Evolutionary conservation across 371 early-diverging fungal species (phyloP).

Genomic region (Gilbertella persicaria): DNA sequence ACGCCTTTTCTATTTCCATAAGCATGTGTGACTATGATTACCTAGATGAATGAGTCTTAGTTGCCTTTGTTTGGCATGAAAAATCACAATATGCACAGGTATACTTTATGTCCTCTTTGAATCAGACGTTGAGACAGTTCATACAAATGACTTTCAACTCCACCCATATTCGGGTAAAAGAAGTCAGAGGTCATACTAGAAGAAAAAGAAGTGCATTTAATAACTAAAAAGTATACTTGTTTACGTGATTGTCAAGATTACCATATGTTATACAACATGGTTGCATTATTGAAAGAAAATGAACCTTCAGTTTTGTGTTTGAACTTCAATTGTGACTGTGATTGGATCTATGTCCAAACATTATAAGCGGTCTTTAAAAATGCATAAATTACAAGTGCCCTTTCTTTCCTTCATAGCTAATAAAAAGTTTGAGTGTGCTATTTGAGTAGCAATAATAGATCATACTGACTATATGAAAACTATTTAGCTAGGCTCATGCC

Average conservation of each 20-base stretch:
- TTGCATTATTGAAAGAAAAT: slow-evolving; percentile 1
- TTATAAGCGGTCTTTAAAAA: no score
- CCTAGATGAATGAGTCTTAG: slow-evolving; percentile 31
- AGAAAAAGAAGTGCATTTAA: neutral
- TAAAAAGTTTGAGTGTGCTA: no score
- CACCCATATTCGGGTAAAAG: slow-evolving; percentile 98
- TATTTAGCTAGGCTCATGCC: no score
- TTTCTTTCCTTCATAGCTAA: no score
- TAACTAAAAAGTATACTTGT: neutral
- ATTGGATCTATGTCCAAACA: no score
- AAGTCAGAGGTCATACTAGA: slow-evolving; percentile 94
- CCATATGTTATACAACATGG: slow-evolving; percentile 62
- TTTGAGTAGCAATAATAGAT: no score
- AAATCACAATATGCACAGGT: no score
- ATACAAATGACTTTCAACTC: slow-evolving; percentile 98
- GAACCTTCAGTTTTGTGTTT: slow-evolving; percentile 4
- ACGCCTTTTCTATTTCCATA: slow-evolving; percentile 88
- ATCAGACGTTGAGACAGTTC: slow-evolving; percentile 90
- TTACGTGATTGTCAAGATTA: slow-evolving; percentile 20
- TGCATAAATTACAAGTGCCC: no score
- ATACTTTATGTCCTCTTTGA: slow-evolving; percentile 91
- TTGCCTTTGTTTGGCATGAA: neutral
- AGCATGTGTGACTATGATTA: slow-evolving; percentile 87
- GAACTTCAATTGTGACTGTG: neutral
- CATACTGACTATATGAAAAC: no score